Conservation (phyloP, 2,329 filamentous ascomycete genomes). For the Apiospora phragmitis region DNA sequence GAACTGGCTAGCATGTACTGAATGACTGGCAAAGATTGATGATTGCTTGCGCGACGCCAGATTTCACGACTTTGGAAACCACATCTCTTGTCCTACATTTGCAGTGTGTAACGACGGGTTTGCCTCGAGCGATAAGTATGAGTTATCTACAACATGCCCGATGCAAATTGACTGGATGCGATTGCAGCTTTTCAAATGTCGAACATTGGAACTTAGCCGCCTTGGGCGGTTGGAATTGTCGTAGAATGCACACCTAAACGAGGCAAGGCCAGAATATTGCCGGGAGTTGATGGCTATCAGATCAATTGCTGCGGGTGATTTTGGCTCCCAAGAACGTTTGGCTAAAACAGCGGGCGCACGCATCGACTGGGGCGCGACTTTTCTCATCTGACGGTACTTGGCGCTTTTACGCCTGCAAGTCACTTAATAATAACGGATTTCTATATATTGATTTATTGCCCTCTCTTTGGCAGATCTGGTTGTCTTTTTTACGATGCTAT, state of each 20-base stretch:
- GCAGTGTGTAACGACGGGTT: not conserved
- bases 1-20: not conserved
- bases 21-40: not conserved
- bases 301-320: slow-evolving; percentile 1
- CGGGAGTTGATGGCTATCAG: not conserved
- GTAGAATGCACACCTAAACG: not conserved
- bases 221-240: not conserved
- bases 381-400: slow-evolving; percentile 8
- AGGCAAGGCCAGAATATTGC: not conserved
- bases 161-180: not conserved
- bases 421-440: not conserved
- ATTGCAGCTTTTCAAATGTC: not conserved
- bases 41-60: not conserved
- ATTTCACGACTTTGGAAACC: not conserved
- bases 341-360: slow-evolving; percentile 17
- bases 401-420: not conserved
- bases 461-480: not conserved
- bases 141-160: not conserved
- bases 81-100: not conserved
- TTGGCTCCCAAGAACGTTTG: slow-evolving; percentile 9
- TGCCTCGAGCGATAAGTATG: not conserved
- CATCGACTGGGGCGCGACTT: slow-evolving; percentile 16
- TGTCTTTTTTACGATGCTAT: not conserved
- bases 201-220: not conserved
- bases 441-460: no score